Evolutionary conservation across 768 basidiomycete genomes (phyloP).

Genomic region (Tulasnella sp.): DNA sequence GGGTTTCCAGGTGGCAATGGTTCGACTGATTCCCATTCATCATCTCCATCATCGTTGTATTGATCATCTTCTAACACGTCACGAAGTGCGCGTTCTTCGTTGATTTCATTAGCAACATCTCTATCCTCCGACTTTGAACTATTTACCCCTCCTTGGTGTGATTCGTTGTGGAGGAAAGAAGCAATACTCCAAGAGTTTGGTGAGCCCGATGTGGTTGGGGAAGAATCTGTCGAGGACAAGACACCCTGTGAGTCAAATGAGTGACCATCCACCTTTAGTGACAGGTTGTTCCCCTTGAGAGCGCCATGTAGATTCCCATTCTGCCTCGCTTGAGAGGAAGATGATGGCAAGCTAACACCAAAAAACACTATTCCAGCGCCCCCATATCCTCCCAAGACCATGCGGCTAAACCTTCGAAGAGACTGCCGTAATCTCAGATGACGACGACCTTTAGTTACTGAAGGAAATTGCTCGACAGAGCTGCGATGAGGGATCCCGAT

Average conservation of each 20-base stretch:
- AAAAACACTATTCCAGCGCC: constrained; percentile 73
- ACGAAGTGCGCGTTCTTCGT: constrained; percentile 3
- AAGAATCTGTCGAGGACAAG: background rate
- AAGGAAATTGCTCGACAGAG: constrained; percentile 22
- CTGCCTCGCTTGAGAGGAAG: background rate
- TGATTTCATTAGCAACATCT: constrained; percentile 3
- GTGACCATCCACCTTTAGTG: constrained; percentile 5
- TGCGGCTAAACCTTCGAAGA: constrained; percentile 65
- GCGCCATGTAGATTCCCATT: background rate
- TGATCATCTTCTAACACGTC: constrained; percentile 48
- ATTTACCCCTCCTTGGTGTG: background rate
- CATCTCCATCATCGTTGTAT: constrained; percentile 58
- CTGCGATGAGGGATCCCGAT: constrained; percentile 45
- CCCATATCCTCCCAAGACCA: constrained; percentile 75
- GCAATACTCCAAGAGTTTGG: background rate
- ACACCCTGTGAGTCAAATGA: background rate
- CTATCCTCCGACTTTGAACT: background rate
- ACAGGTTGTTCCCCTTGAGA: background rate
- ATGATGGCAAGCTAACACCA: constrained; percentile 36
- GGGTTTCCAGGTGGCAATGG: constrained; percentile 14
- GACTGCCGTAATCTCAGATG: too few relatives aligned
- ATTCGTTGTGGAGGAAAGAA: background rate
- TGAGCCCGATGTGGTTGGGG: background rate
- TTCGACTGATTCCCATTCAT: constrained; percentile 28
- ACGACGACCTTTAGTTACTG: too few relatives aligned